phyloP scores from a whole-genome alignment of 805 yeast genomes.

The Naumovozyma castellii region DNA sequence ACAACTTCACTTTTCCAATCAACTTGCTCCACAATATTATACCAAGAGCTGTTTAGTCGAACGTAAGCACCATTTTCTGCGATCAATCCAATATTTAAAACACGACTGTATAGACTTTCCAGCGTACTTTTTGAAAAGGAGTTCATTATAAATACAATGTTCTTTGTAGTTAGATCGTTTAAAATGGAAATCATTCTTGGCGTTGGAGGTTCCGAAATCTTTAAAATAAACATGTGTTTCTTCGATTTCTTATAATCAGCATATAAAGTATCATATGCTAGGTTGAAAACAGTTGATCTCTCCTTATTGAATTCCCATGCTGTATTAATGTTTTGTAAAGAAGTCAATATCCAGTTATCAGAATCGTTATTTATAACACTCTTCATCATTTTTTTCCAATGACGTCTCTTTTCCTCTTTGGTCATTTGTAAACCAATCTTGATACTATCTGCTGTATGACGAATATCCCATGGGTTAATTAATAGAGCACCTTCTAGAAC shows the following conservation, averaged over 20 bases:
- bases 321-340: slow-evolving; percentile 43
- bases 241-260: slow-evolving; percentile 24
- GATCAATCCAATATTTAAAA: slow-evolving; percentile 65
- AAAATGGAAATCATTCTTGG: slow-evolving; percentile 50
- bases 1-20: slow-evolving; percentile 32
- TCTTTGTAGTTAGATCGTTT: slow-evolving; percentile 51
- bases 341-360: slow-evolving; percentile 57
- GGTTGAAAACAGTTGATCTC: slow-evolving; percentile 28
- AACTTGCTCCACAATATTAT: slow-evolving; percentile 47
- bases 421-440: slow-evolving; percentile 57
- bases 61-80: slow-evolving; percentile 88
- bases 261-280: slow-evolving; percentile 23
- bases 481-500: slow-evolving; percentile 65
- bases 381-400: slow-evolving; percentile 56
- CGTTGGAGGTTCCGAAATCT: slow-evolving; percentile 47
- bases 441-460: slow-evolving; percentile 54
- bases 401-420: slow-evolving; percentile 41
- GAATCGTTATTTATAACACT: slow-evolving; percentile 62
- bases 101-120: slow-evolving; percentile 57
- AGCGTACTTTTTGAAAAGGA: slow-evolving; percentile 54
- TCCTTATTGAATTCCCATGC: slow-evolving; percentile 44
- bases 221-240: slow-evolving; percentile 39
- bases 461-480: slow-evolving; percentile 86
- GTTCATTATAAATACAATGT: slow-evolving; percentile 65
- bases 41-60: slow-evolving; percentile 50